Conservation (phyloP, 2,329 filamentous ascomycete species). For the Penicillium vulpinum region DNA sequence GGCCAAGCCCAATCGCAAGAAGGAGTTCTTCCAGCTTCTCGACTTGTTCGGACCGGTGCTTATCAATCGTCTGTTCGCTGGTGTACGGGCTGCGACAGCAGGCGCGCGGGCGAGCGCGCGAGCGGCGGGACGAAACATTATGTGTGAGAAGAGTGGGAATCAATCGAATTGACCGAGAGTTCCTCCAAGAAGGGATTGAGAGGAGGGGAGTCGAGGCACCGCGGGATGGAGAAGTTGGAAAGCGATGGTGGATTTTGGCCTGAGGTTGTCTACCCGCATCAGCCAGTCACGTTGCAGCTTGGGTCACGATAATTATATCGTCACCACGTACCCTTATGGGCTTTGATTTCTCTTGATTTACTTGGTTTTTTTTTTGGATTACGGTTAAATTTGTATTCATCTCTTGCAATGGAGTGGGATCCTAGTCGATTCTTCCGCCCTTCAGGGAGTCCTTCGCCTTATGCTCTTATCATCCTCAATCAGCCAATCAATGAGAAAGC, state of each 20-base stretch:
- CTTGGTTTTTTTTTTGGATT: neutral
- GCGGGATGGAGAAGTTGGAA: slow-evolving; percentile 27
- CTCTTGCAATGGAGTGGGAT: slow-evolving; percentile 39
- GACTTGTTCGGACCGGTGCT: slow-evolving; percentile 63
- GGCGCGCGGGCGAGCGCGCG: slow-evolving; percentile 46
- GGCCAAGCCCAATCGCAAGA: slow-evolving; percentile 72
- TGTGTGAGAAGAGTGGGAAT: slow-evolving; percentile 11
- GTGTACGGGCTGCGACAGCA: slow-evolving; percentile 31
- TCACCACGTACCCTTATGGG: neutral
- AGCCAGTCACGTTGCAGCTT: slow-evolving; percentile 28
- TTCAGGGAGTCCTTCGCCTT: slow-evolving; percentile 25
- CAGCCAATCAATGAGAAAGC: slow-evolving; percentile 56
- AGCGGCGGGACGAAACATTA: slow-evolving; percentile 56
- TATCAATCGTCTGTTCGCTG: slow-evolving; percentile 50
- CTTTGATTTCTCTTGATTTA: neutral
- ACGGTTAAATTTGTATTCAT: neutral
- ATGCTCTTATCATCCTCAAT: slow-evolving; percentile 61
- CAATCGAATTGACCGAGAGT: slow-evolving; percentile 14
- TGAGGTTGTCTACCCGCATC: slow-evolving; percentile 18
- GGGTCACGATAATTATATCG: slow-evolving; percentile 12
- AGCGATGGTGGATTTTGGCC: slow-evolving; percentile 27
- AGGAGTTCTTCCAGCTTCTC: slow-evolving; percentile 78
- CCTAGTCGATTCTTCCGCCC: slow-evolving; percentile 43
- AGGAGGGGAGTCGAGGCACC: slow-evolving; percentile 11
- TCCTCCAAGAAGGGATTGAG: slow-evolving; percentile 14